phyloP scores from a whole-genome alignment of 2,329 filamentous ascomycete species.

The Chrysoporthe deuterocubensis region DNA sequence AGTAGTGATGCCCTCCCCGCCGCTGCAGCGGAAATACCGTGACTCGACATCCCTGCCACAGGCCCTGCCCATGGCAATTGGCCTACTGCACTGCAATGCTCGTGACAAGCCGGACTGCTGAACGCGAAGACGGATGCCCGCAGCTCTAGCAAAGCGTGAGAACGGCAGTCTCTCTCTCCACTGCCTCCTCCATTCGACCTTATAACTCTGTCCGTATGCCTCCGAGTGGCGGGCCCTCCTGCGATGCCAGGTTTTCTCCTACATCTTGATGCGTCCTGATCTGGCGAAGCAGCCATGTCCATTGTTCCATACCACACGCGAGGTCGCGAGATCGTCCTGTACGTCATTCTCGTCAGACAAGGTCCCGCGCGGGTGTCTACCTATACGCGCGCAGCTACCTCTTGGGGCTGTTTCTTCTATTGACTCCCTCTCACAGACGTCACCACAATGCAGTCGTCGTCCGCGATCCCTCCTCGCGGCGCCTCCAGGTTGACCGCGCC shows the following conservation, averaged over 20 bases:
- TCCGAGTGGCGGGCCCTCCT: not conserved
- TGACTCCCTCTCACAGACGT: slow-evolving; percentile 61
- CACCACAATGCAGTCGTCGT: slow-evolving; percentile 93
- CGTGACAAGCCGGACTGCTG: not conserved
- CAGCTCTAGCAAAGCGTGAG: not conserved
- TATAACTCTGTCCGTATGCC: not conserved
- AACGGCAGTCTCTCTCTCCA: not conserved
- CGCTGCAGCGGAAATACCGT: not conserved
- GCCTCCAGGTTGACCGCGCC: slow-evolving; percentile 75
- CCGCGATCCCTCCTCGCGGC: slow-evolving; percentile 81
- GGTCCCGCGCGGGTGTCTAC: slow-evolving; percentile 1
- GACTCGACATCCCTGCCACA: slow-evolving; percentile 1
- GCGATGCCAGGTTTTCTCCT: slow-evolving; percentile 17
- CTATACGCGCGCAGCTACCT: not conserved
- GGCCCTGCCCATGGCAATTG: not conserved
- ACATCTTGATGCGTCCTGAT: slow-evolving; percentile 25
- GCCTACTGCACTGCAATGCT: not conserved
- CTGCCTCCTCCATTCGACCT: not conserved
- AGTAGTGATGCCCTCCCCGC: not conserved
- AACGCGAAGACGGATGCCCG: not conserved
- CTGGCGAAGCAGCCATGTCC: slow-evolving; percentile 51
- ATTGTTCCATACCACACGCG: slow-evolving; percentile 77
- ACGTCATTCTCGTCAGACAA: slow-evolving; percentile 45
- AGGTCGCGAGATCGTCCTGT: slow-evolving; percentile 81
- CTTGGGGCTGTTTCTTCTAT: not conserved